A percentile compares a stretch with the other conserved stretches of the same genome.
These are phyloP conservation scores for Magnaporthiopsis rhizophila DNA, from an alignment of 2,329 filamentous ascomycete genomes.

Conservation along the genomic window DNA sequence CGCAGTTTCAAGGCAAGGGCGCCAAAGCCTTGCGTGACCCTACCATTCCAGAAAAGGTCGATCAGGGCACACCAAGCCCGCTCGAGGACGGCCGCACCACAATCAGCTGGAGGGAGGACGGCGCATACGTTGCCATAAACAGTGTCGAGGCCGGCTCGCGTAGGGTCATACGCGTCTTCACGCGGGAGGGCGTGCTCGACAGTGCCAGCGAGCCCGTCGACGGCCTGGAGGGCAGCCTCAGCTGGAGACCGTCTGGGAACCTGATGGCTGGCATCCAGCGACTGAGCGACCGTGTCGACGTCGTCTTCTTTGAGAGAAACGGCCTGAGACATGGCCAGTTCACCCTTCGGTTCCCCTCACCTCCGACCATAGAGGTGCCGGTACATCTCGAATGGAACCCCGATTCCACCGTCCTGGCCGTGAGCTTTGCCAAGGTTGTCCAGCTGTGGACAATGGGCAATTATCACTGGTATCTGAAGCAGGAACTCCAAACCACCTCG, in stretches of 20 bases:
- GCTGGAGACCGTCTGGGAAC: conserved; percentile 88
- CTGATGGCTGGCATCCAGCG: conserved; percentile 81
- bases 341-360: conserved; percentile 47
- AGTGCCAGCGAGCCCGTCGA: conserved; percentile 94
- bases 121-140: conserved; percentile 82
- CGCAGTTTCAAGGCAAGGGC: conserved; percentile 89
- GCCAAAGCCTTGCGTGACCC: conserved; percentile 75
- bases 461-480: conserved; percentile 97
- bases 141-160: conserved; percentile 59
- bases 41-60: conserved; percentile 87
- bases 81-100: conserved; percentile 64
- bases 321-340: conserved; percentile 96
- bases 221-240: conserved; percentile 75
- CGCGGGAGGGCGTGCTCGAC: conserved; percentile 80
- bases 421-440: conserved; percentile 64
- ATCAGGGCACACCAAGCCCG: conserved; percentile 68
- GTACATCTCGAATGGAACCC: conserved; percentile 78
- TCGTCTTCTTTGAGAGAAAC: conserved; percentile 95
- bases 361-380: conserved; percentile 20
- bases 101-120: conserved; percentile 93
- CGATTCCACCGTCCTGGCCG: conserved; percentile 83
- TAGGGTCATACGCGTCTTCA: conserved; percentile 82
- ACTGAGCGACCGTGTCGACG: conserved; percentile 58
- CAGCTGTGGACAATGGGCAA: conserved; percentile 97
- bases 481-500: conserved; percentile 56